phyloP scores from a whole-genome alignment of 345 rosid species.

The Boechera retrofracta region DNA sequence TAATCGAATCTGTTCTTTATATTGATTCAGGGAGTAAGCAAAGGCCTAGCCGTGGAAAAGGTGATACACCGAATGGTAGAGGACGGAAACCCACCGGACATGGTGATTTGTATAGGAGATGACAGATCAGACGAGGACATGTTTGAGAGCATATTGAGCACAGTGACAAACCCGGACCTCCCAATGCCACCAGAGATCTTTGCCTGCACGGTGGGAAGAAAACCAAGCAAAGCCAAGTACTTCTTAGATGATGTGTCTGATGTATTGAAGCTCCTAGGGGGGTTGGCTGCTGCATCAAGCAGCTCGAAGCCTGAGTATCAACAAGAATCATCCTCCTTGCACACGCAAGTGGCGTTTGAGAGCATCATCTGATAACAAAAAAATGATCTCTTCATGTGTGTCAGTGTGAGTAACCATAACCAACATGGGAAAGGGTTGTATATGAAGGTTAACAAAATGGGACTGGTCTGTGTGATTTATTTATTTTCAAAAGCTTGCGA shows the following conservation, averaged over 20 bases:
- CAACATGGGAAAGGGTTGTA: slow-evolving; percentile 33
- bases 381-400: not conserved
- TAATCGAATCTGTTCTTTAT: not conserved
- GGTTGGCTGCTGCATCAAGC: slow-evolving; percentile 63
- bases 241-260: slow-evolving; percentile 71
- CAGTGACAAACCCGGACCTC: slow-evolving; percentile 56
- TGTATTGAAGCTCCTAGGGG: slow-evolving; percentile 70
- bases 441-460: slow-evolving; percentile 34
- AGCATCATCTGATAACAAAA: slow-evolving; percentile 51
- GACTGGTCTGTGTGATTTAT: slow-evolving; percentile 29
- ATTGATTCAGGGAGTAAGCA: slow-evolving; percentile 74
- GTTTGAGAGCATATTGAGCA: slow-evolving; percentile 76
- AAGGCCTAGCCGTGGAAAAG: slow-evolving; percentile 79
- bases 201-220: slow-evolving; percentile 86
- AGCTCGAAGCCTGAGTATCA: slow-evolving; percentile 51
- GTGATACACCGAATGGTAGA: slow-evolving; percentile 61
- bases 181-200: slow-evolving; percentile 73
- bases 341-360: slow-evolving; percentile 61
- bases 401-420: slow-evolving; percentile 27
- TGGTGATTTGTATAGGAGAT: slow-evolving; percentile 87
- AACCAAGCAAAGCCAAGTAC: slow-evolving; percentile 92
- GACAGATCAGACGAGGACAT: slow-evolving; percentile 95
- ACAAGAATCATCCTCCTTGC: slow-evolving; percentile 25
- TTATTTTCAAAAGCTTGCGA: slow-evolving; percentile 24
- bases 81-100: slow-evolving; percentile 65